These are phyloP conservation scores for Perkinsela sp. DNA, from an alignment of 208 protist genomes.

Conservation along the genomic window DNA sequence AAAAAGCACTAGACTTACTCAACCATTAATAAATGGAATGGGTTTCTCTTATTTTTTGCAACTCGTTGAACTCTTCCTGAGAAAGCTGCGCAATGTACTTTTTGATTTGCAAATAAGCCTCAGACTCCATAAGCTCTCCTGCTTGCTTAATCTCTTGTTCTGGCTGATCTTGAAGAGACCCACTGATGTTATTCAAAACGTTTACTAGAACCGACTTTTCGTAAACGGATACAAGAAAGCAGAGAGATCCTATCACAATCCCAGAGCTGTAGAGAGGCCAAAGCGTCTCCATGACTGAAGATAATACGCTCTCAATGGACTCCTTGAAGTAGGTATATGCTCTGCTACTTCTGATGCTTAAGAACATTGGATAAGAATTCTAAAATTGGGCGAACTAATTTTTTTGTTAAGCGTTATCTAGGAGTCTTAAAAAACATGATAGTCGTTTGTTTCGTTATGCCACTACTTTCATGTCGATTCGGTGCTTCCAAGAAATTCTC, in stretches of 20 bases:
- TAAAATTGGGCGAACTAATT: not conserved
- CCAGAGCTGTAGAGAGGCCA: not conserved
- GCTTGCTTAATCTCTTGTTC: not conserved
- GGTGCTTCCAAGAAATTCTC: not conserved
- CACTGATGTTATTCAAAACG: not conserved
- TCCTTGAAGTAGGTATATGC: conserved; percentile 1
- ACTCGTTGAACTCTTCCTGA: not conserved
- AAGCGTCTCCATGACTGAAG: not conserved
- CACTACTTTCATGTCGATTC: not conserved
- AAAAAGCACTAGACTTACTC: too few relatives aligned
- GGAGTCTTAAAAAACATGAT: conserved; percentile 1
- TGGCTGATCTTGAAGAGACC: not conserved
- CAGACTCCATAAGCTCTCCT: not conserved
- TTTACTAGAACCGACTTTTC: not conserved
- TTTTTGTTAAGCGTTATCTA: conserved; percentile 1
- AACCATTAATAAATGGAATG: too few relatives aligned
- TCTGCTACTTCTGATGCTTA: not conserved
- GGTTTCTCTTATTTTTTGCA: not conserved
- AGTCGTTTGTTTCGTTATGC: conserved; percentile 1
- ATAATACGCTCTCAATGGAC: not conserved
- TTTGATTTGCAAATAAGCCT: not conserved
- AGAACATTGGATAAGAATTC: not conserved
- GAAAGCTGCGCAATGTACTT: not conserved
- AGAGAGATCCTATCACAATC: not conserved
- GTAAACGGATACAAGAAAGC: not conserved